Evolutionary conservation across 73 alveolate species (phyloP), one percentile per base, ranked within the genome.

Genomic region (Paramecium primaurelia): DNA sequence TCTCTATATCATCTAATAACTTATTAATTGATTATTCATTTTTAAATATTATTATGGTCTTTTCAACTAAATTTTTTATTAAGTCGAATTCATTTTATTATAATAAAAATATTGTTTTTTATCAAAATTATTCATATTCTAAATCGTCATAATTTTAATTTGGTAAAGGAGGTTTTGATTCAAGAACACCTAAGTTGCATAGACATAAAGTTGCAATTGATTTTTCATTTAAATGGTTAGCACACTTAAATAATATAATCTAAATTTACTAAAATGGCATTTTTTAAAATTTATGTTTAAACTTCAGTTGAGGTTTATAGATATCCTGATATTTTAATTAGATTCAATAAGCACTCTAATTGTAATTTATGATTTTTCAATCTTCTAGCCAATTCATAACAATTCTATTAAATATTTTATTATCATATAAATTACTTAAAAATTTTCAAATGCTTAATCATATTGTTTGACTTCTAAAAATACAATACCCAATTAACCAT

Each of bases 361-460:
- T 80, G 58, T 11, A 80, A 49, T 80, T 80, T 45, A 44, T 80
- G 58, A 80, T 80, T 80, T 42, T 80, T 80, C 32, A 80, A 45
- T 80, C 91, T 80, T 44, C 91, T 80, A 44, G 91, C 91, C 26
- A 80, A 80, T 10, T 80, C 91, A 80, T 80, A 80, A 47, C 91
- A 80, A 47, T 80, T 80, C 91, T 80, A 80, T 42, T 54, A 16
- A 51, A 22, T 22, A 22, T 22, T 22, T 22, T 22, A 22, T 22
- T 22, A 4, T 54, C 26, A 4, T 25, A 20, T 30, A 60, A 11
- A 1, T 32, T 64, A 64, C 84, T 34, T 64, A 20, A 28, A 64
- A 64, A 34, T 64, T 64, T 28, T 64, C 84, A 64, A 64, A 64
- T 32, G 84, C 84, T 64, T 32, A 64, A 64, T 64, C 47, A 64